Evolutionary conservation across 768 basidiomycete genomes (phyloP).

Genomic region (Suillus subaureus): DNA sequence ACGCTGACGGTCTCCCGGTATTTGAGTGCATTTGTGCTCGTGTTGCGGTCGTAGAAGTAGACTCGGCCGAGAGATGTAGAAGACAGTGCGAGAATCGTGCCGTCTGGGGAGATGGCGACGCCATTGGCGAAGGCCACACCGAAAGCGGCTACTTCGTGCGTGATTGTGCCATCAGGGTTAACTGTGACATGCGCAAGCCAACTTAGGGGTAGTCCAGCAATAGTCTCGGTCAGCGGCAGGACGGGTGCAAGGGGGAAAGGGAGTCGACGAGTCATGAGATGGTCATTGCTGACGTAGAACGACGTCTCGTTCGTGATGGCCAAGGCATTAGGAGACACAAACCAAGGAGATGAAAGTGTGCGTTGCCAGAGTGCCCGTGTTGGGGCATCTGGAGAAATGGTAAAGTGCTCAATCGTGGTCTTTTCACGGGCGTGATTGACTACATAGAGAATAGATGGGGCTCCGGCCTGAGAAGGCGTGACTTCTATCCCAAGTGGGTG

Average conservation of each 20-base stretch:
- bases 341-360: constrained; percentile 59
- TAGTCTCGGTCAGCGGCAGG: constrained; percentile 55
- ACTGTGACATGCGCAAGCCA: constrained; percentile 61
- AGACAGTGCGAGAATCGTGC: constrained; percentile 56
- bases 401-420: constrained; percentile 72
- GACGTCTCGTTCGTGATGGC: constrained; percentile 65
- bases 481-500: constrained; percentile 72
- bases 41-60: constrained; percentile 53
- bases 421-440: constrained; percentile 67
- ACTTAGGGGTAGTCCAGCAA: constrained; percentile 57
- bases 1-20: constrained; percentile 42
- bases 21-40: constrained; percentile 45
- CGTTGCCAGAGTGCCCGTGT: constrained; percentile 54
- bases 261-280: constrained; percentile 63
- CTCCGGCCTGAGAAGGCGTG: constrained; percentile 50
- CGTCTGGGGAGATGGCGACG: constrained; percentile 55
- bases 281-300: constrained; percentile 77
- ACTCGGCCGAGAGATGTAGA: constrained; percentile 52
- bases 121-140: constrained; percentile 73
- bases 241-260: constrained; percentile 50
- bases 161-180: constrained; percentile 32
- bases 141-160: constrained; percentile 42
- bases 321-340: constrained; percentile 68
- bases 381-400: constrained; percentile 46
- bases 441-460: constrained; percentile 59